Percentiles rank a stretch among this genome's conserved stretches.
Evolutionary conservation across 139 green algal genomes (phyloP).

Genomic region (Micractinium conductrix): DNA sequence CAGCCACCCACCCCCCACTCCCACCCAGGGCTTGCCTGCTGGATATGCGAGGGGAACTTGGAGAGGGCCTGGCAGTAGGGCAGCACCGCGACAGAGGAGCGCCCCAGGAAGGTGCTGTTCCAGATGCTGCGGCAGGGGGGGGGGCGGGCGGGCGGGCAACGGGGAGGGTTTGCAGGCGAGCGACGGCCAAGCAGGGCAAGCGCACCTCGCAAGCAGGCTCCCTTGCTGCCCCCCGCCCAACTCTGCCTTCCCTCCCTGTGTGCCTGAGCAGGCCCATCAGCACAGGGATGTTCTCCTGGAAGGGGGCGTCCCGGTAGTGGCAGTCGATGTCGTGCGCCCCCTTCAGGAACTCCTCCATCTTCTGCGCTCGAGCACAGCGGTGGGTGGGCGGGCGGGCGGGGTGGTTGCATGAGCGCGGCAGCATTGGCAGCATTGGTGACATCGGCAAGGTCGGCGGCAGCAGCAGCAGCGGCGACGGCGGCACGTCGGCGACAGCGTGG

Average conservation of each 20-base stretch:
- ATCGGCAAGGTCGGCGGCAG: too few species aligned
- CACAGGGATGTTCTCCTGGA: conserved; percentile 97
- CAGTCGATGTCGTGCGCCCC: conserved; percentile 91
- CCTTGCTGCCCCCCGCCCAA: not conserved
- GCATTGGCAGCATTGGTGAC: too few species aligned
- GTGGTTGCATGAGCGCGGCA: too few species aligned
- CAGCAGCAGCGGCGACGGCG: too few species aligned
- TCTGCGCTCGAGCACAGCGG: not conserved
- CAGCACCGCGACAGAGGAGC: conserved; percentile 92
- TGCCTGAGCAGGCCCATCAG: conserved; percentile 85
- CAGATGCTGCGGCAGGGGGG: conserved; percentile 72
- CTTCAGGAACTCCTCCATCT: conserved; percentile 77
- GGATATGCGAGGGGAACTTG: conserved; percentile 98
- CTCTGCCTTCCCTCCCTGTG: not conserved
- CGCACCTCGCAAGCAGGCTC: not conserved
- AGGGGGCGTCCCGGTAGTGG: conserved; percentile 92
- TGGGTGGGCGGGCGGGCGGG: not conserved
- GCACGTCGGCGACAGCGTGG: too few species aligned
- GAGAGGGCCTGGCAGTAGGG: conserved; percentile 98
- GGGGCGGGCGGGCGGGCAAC: not conserved
- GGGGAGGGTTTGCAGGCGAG: too few species aligned
- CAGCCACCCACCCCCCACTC: too few species aligned
- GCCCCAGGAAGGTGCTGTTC: conserved; percentile 97
- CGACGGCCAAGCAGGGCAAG: not conserved
- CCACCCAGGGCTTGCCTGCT: conserved; percentile 64